A percentile compares a stretch with the other conserved stretches of the same genome.
Conservation (phyloP, 1,139 yeast species). For the Hemisphaericaspora subhashii region DNA sequence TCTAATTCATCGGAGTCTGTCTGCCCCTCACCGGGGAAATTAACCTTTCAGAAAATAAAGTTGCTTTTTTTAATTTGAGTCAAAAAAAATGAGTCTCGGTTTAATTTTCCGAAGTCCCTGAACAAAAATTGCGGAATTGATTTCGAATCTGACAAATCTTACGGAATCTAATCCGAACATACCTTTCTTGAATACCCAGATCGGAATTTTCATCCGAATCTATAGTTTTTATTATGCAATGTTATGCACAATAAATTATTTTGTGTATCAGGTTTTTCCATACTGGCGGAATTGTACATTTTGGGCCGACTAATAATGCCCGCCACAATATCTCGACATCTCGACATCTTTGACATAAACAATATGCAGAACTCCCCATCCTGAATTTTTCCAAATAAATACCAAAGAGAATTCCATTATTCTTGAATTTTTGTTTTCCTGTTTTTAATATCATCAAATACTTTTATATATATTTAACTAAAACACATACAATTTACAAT, state of each 20-base stretch:
- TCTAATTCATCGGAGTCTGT: too few relatives aligned
- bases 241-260: too few relatives aligned
- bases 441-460: neutral
- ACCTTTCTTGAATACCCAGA: neutral
- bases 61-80: too few relatives aligned
- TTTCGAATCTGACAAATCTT: neutral
- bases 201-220: neutral
- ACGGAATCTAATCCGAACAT: neutral
- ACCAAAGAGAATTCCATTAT: conserved; percentile 1
- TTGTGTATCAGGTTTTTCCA: too few relatives aligned
- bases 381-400: conserved; percentile 6
- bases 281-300: neutral
- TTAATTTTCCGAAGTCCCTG: neutral
- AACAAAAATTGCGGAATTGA: too few relatives aligned
- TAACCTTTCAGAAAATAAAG: too few relatives aligned
- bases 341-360: too few relatives aligned
- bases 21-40: too few relatives aligned
- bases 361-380: too few relatives aligned
- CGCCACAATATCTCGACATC: neutral
- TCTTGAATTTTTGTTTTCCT: neutral
- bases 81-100: neutral
- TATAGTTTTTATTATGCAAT: too few relatives aligned
- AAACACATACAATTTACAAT: conserved; percentile 4
- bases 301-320: neutral
- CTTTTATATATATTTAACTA: neutral